These are phyloP conservation scores for Spirogloea muscicola DNA, from an alignment of 139 green algal genomes.

Conservation along the genomic window DNA sequence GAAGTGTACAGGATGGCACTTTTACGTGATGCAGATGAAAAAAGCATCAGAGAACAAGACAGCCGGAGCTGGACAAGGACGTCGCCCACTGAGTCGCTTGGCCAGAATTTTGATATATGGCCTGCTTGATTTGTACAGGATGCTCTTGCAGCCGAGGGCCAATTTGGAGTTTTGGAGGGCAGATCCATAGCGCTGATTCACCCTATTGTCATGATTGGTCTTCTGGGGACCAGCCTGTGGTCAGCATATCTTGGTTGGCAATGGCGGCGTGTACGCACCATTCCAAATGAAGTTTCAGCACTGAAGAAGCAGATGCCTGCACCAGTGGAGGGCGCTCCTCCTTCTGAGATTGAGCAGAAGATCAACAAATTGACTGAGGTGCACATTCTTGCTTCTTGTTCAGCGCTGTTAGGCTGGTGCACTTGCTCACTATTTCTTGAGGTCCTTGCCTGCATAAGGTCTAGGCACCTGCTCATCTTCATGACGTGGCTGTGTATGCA, in stretches of 20 bases:
- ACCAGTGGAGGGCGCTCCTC: constrained; percentile 47
- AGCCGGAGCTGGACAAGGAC: no score
- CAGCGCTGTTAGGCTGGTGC: background rate
- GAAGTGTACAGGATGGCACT: no score
- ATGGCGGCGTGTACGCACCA: constrained; percentile 60
- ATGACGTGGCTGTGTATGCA: background rate
- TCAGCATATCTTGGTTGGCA: constrained; percentile 87
- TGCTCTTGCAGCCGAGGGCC: constrained; percentile 7
- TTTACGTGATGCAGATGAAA: no score
- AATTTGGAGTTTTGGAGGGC: constrained; percentile 65
- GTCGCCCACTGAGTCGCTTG: no score
- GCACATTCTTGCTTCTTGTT: background rate
- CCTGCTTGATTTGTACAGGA: constrained; percentile 24
- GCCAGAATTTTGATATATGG: no score
- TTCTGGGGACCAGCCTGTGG: constrained; percentile 77
- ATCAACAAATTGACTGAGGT: constrained; percentile 72
- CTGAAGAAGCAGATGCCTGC: constrained; percentile 62
- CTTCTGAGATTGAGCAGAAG: constrained; percentile 55
- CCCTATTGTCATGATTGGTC: constrained; percentile 72
- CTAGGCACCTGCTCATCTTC: background rate
- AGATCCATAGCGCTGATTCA: constrained; percentile 72
- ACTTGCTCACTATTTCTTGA: background rate
- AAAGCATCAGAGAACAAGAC: no score
- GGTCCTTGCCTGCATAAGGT: background rate
- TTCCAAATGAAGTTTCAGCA: constrained; percentile 51